These are phyloP conservation scores for Meyerozyma elateridarum DNA, from an alignment of 1,139 yeast species.

Conservation along the genomic window DNA sequence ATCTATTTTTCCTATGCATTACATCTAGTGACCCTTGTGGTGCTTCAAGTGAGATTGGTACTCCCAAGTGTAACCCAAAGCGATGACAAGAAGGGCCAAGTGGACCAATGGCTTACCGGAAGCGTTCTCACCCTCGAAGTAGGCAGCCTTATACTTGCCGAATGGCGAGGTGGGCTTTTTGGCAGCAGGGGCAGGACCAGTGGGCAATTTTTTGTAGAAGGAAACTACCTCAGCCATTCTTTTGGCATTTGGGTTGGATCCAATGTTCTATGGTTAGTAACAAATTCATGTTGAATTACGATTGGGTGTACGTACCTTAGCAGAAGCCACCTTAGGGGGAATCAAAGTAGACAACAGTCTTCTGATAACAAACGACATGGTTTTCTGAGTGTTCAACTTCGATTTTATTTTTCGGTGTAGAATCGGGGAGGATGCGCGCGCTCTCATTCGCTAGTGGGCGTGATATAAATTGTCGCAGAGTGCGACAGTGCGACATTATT, in stretches of 20 bases:
- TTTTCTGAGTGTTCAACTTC: conserved; percentile 6
- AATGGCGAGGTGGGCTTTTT: conserved; percentile 67
- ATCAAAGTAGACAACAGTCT: conserved; percentile 93
- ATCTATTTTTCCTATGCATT: conserved; percentile 1
- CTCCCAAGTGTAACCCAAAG: conserved; percentile 87
- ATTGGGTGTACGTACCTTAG: conserved; percentile 57
- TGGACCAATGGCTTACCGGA: conserved; percentile 80
- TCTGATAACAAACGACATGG: conserved; percentile 82
- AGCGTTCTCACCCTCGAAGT: conserved; percentile 74
- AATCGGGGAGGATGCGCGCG: conserved; percentile 9
- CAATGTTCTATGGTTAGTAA: conserved; percentile 64
- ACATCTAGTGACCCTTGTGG: conserved; percentile 33
- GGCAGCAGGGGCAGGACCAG: conserved; percentile 78
- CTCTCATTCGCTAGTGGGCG: conserved; percentile 14
- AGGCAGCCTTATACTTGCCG: conserved; percentile 75
- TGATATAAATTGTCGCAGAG: no score
- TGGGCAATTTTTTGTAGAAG: conserved; percentile 94
- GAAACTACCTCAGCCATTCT: conserved; percentile 94
- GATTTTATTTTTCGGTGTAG: conserved; percentile 2
- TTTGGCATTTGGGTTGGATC: conserved; percentile 93
- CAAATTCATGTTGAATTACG: conserved; percentile 26
- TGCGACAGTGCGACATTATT: background rate
- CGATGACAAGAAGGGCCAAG: conserved; percentile 63
- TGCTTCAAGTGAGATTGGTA: conserved; percentile 79
- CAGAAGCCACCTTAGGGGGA: conserved; percentile 98